A percentile compares a stretch with the other conserved stretches of the same genome.
phyloP scores from a whole-genome alignment of 306 rosid species.

The Bauhinia variegata region DNA sequence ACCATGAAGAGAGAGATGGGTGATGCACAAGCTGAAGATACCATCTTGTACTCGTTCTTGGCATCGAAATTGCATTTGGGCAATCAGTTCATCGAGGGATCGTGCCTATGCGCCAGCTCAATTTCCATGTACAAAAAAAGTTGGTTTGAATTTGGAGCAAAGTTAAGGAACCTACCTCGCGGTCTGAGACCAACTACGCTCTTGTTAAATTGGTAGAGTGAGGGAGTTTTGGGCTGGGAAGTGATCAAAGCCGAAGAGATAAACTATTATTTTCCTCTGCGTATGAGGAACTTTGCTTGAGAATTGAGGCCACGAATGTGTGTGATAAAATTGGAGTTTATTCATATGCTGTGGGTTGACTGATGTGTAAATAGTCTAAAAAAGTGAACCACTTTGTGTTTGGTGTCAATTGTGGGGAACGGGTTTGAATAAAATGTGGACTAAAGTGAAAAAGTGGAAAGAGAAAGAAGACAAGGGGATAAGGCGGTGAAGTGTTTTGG shows the following conservation, averaged over 20 bases:
- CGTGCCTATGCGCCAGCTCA: too few species aligned
- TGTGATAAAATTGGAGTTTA: constrained; percentile 11
- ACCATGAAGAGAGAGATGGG: too few species aligned
- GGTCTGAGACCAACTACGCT: constrained; percentile 30
- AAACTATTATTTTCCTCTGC: not conserved
- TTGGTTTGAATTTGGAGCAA: constrained; percentile 38
- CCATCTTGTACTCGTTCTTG: too few species aligned
- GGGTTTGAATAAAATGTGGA: not conserved
- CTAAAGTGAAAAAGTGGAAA: not conserved
- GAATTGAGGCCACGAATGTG: not conserved
- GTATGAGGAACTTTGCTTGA: not conserved
- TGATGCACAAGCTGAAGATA: too few species aligned
- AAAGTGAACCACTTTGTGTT: constrained; percentile 31
- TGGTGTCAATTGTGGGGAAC: constrained; percentile 25
- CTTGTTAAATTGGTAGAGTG: constrained; percentile 40
- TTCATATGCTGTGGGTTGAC: constrained; percentile 27
- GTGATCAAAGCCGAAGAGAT: constrained; percentile 62
- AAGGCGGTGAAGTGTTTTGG: constrained; percentile 49
- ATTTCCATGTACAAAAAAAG: constrained; percentile 27
- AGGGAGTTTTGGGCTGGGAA: constrained; percentile 53
- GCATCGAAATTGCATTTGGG: too few species aligned
- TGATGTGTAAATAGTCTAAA: not conserved
- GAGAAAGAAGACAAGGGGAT: constrained; percentile 40
- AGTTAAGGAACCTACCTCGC: constrained; percentile 18
- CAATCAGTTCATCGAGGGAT: too few species aligned